Conservation (phyloP, 306 rosid species). For the Cicer yamashitae region DNA sequence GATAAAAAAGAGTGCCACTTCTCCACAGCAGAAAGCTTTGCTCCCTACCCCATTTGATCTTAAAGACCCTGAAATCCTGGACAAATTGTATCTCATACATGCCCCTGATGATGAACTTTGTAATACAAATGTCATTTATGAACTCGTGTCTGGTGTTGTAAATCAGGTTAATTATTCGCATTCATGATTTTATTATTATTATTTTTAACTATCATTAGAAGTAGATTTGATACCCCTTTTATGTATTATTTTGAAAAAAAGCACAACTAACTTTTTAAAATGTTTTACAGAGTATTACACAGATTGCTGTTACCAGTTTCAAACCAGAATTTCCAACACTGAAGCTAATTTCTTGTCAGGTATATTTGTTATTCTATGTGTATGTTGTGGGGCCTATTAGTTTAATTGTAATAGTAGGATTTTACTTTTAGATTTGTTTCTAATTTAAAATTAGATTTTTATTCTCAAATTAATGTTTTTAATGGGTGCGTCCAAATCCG, state of each 20-base stretch:
- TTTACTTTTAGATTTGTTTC: no score
- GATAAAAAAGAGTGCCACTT: constrained; percentile 25
- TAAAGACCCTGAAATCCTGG: constrained; percentile 38
- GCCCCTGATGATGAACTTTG: constrained; percentile 47
- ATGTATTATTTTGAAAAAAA: background rate
- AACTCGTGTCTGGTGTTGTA: constrained; percentile 43
- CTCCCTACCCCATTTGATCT: constrained; percentile 45
- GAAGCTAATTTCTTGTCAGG: constrained; percentile 54
- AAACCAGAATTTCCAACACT: constrained; percentile 43
- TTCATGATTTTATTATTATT: background rate
- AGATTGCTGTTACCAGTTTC: constrained; percentile 8
- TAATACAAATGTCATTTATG: constrained; percentile 25
- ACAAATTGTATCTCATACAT: constrained; percentile 46
- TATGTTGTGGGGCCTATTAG: background rate
- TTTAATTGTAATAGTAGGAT: background rate
- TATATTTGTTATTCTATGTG: background rate
- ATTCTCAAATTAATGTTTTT: no score
- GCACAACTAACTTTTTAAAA: background rate
- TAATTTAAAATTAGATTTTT: no score
- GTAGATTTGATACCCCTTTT: background rate
- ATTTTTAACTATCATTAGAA: background rate
- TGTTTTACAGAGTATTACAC: constrained; percentile 38
- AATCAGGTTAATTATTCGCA: constrained; percentile 36
- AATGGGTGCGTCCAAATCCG: no score
- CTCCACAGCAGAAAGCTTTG: constrained; percentile 2